phyloP scores from a whole-genome alignment of 2,329 filamentous ascomycete genomes.

The Clarireedia homoeocarpa region DNA sequence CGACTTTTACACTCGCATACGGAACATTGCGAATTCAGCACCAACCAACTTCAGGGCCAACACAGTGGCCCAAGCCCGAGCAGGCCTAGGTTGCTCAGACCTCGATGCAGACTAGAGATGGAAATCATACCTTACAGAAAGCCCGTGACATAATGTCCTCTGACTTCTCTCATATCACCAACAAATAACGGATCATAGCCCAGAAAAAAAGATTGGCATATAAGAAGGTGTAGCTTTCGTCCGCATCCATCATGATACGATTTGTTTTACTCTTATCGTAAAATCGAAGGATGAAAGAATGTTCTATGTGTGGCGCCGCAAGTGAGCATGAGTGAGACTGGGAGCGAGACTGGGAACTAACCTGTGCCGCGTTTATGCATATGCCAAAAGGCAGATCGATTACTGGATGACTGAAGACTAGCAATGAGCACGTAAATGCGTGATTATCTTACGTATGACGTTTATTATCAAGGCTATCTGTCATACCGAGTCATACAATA shows the following conservation, averaged over 20 bases:
- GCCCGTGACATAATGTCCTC: too few species aligned
- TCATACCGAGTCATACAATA: too few species aligned
- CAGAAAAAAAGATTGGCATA: neutral
- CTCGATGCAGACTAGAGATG: too few species aligned
- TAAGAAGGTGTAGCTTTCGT: neutral
- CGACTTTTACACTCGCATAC: too few species aligned
- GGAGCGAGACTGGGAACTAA: neutral
- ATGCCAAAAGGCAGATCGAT: neutral
- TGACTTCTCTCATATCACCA: too few species aligned
- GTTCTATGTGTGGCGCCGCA: neutral
- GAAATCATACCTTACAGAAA: too few species aligned
- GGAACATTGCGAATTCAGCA: too few species aligned
- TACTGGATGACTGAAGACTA: neutral
- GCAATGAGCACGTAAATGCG: neutral
- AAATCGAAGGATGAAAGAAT: neutral
- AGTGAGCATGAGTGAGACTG: neutral
- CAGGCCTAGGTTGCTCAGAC: too few species aligned
- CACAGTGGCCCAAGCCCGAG: too few species aligned
- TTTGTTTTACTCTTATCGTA: neutral
- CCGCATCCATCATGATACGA: neutral
- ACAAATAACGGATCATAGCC: too few species aligned
- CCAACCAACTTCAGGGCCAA: too few species aligned
- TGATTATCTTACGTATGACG: neutral
- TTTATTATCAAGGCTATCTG: too few species aligned
- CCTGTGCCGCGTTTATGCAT: neutral